phyloP scores from a whole-genome alignment of 208 protist genomes.

The Leishmania braziliensis region DNA sequence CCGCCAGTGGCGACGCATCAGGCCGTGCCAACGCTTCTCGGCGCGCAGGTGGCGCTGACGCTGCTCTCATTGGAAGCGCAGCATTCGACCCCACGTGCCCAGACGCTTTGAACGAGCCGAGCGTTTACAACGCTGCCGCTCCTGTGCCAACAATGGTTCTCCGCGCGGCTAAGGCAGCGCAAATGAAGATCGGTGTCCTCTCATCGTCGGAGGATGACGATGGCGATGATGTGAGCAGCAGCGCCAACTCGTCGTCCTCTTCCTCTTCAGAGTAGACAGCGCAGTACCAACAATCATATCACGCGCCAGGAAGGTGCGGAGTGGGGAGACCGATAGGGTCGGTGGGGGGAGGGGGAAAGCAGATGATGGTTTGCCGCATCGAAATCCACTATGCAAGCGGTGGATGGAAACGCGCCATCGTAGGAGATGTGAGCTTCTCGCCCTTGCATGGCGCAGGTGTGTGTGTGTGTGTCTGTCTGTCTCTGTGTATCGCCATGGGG shows the following conservation, averaged over 20 bases:
- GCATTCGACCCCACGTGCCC: constrained; percentile 12
- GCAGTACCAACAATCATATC: neutral
- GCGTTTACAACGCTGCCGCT: constrained; percentile 1
- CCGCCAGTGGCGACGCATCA: neutral
- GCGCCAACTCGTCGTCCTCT: neutral
- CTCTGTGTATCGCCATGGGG: neutral
- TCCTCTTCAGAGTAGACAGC: neutral
- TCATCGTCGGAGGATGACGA: constrained; percentile 68
- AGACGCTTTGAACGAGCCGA: constrained; percentile 18
- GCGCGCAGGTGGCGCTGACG: neutral
- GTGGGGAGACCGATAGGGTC: neutral
- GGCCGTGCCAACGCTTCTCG: neutral
- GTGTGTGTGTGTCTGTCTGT: neutral
- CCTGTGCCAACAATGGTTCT: neutral
- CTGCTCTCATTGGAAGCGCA: neutral
- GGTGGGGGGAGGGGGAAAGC: neutral
- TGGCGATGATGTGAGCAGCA: constrained; percentile 34
- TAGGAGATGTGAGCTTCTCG: neutral
- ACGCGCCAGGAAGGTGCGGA: neutral
- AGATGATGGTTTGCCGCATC: neutral
- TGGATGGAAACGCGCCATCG: neutral
- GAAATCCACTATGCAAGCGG: neutral
- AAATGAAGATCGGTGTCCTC: constrained; percentile 56
- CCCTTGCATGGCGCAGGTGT: neutral
- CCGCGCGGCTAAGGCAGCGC: neutral